A percentile compares a stretch with the other conserved stretches of the same genome.
Conservation (phyloP, 768 basidiomycete genomes). For the Naematelia encephala region DNA sequence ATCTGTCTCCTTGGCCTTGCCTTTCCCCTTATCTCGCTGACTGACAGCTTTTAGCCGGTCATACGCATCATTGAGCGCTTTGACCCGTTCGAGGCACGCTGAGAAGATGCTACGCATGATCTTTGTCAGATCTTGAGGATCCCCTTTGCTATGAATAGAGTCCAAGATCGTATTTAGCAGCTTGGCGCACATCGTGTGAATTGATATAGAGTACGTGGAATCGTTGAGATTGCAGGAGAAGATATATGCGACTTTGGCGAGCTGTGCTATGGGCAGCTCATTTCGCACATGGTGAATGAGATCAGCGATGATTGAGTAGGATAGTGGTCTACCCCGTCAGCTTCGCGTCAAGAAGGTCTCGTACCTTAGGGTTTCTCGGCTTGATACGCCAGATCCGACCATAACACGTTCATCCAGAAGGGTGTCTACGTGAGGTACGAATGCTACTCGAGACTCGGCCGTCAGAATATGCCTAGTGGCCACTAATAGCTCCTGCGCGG, state of each 20-base stretch:
- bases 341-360: slow-evolving; percentile 24
- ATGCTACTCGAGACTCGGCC: slow-evolving; percentile 69
- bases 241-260: slow-evolving; percentile 72
- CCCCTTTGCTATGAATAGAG: slow-evolving; percentile 71
- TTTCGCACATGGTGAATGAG: slow-evolving; percentile 84
- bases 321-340: slow-evolving; percentile 59
- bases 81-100: slow-evolving; percentile 77
- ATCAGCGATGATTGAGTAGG: slow-evolving; percentile 86
- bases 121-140: slow-evolving; percentile 63
- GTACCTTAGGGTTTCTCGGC: slow-evolving; percentile 78
- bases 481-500: slow-evolving; percentile 80
- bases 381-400: slow-evolving; percentile 76
- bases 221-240: slow-evolving; percentile 89
- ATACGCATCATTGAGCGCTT: slow-evolving; percentile 61
- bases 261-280: slow-evolving; percentile 72
- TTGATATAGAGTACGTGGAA: slow-evolving; percentile 68
- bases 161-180: slow-evolving; percentile 88
- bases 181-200: slow-evolving; percentile 88
- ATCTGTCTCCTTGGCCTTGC: slow-evolving; percentile 49
- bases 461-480: slow-evolving; percentile 85
- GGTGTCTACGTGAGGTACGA: slow-evolving; percentile 79
- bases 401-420: slow-evolving; percentile 86
- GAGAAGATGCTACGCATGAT: slow-evolving; percentile 75
- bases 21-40: slow-evolving; percentile 46
- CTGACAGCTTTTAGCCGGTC: slow-evolving; percentile 41